Percentiles rank a stretch among this genome's conserved stretches.
Evolutionary conservation across 495 filamentous ascomycete species (phyloP).

Genomic region (Rhypophila decipiens): DNA sequence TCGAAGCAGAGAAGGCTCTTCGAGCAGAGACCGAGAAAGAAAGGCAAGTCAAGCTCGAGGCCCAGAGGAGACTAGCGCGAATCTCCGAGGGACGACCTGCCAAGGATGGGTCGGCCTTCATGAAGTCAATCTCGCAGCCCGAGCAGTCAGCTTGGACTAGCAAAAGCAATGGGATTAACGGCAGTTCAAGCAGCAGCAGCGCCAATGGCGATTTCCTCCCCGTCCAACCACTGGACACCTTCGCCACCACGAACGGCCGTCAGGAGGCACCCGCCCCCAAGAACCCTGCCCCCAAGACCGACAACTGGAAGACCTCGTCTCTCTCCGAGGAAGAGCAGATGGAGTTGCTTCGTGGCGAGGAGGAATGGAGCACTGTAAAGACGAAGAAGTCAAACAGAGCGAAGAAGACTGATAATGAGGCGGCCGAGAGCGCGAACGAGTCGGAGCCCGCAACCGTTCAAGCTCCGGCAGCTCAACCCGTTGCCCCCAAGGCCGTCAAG

Average conservation of each 20-base stretch:
- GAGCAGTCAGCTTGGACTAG: slow-evolving; percentile 54
- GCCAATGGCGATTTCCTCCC: slow-evolving; percentile 22
- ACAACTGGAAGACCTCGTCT: slow-evolving; percentile 50
- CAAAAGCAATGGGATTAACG: slow-evolving; percentile 4
- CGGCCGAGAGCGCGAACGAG: slow-evolving; percentile 21
- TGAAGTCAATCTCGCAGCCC: slow-evolving; percentile 40
- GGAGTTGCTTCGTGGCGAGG: slow-evolving; percentile 56
- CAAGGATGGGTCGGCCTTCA: slow-evolving; percentile 58
- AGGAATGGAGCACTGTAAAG: slow-evolving; percentile 70
- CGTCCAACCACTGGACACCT: slow-evolving; percentile 68
- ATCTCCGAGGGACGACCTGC: slow-evolving; percentile 72
- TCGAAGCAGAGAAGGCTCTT: slow-evolving; percentile 61
- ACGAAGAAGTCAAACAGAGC: slow-evolving; percentile 57
- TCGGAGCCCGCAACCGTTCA: slow-evolving; percentile 12
- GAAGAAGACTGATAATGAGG: slow-evolving; percentile 35
- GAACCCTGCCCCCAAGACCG: slow-evolving; percentile 19
- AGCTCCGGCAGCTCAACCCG: slow-evolving; percentile 4
- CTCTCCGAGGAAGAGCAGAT: slow-evolving; percentile 85
- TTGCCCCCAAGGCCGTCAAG: slow-evolving; percentile 18
- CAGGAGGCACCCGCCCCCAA: slow-evolving; percentile 20
- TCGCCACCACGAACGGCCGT: slow-evolving; percentile 40
- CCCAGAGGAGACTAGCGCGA: slow-evolving; percentile 72
- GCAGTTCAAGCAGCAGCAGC: slow-evolving; percentile 19
- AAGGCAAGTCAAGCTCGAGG: slow-evolving; percentile 64
- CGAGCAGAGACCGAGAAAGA: slow-evolving; percentile 70